phyloP scores from a whole-genome alignment of 2,329 filamentous ascomycete species.

The Fusarium zealandicum region DNA sequence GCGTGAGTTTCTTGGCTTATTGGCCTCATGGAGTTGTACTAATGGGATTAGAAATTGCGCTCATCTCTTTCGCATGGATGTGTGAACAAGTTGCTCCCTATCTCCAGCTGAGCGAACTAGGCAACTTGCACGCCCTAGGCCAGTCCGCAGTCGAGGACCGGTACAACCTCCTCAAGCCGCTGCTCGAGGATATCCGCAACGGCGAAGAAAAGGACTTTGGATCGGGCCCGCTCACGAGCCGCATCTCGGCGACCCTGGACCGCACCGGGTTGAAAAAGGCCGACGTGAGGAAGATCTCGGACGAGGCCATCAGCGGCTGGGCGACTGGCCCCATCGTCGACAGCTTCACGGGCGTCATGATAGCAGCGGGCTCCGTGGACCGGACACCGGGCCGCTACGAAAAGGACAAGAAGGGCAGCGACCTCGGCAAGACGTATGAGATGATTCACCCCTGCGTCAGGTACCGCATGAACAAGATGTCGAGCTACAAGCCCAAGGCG shows the following conservation, averaged over 20 bases:
- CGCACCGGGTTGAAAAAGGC: conserved; percentile 25
- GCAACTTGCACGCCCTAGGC: conserved; percentile 20
- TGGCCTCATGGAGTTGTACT: not conserved
- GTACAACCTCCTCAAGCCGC: conserved; percentile 30
- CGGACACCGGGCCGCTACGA: conserved; percentile 31
- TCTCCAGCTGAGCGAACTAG: conserved; percentile 21
- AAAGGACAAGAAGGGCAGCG: conserved; percentile 15
- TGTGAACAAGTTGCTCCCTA: conserved; percentile 37
- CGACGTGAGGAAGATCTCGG: conserved; percentile 19
- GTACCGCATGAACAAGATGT: conserved; percentile 34
- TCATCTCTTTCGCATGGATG: conserved; percentile 41
- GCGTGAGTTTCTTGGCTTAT: conserved; percentile 15
- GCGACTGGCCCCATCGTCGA: conserved; percentile 38
- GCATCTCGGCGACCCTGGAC: conserved; percentile 18
- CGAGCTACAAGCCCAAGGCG: conserved; percentile 29
- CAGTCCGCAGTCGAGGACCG: conserved; percentile 31
- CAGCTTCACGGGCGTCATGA: conserved; percentile 34
- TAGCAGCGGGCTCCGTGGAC: conserved; percentile 18
- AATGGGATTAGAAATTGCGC: conserved; percentile 32
- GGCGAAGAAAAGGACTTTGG: conserved; percentile 32
- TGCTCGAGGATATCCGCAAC: conserved; percentile 24
- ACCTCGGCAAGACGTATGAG: conserved; percentile 29
- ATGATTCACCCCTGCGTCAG: conserved; percentile 34
- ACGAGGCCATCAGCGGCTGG: conserved; percentile 33
- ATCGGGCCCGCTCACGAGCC: conserved; percentile 15